These are phyloP conservation scores for Mucor lusitanicus DNA, from an alignment of 371 early-diverging fungal species.

Conservation along the genomic window DNA sequence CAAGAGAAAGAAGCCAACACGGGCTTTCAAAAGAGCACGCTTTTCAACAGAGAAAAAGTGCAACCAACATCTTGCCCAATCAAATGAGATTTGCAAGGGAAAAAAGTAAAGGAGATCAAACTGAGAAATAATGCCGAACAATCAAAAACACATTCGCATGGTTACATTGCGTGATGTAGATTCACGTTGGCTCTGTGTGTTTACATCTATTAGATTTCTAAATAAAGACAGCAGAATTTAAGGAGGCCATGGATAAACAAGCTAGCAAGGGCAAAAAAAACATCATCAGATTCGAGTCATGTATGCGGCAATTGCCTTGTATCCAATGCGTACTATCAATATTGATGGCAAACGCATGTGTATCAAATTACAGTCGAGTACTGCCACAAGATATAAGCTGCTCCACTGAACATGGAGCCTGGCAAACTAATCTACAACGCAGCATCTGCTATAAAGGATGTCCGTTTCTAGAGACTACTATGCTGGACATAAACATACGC, in stretches of 20 bases:
- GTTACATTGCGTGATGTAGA: background rate
- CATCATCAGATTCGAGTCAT: too few relatives aligned
- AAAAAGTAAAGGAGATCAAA: conserved; percentile 1
- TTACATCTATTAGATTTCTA: background rate
- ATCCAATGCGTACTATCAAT: too few relatives aligned
- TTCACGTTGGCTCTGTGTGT: background rate
- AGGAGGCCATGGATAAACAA: background rate
- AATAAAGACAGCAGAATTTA: background rate
- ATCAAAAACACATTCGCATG: background rate
- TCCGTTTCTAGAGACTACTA: too few relatives aligned
- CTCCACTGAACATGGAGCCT: too few relatives aligned
- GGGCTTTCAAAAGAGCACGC: background rate
- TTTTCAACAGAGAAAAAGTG: background rate
- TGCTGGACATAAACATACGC: too few relatives aligned
- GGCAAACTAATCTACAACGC: too few relatives aligned
- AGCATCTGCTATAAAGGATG: too few relatives aligned
- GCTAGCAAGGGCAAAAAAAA: background rate
- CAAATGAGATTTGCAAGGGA: background rate
- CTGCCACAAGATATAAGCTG: too few relatives aligned
- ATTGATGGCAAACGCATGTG: too few relatives aligned
- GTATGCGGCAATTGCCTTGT: too few relatives aligned
- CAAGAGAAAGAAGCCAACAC: background rate
- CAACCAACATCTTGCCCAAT: background rate
- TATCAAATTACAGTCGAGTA: too few relatives aligned
- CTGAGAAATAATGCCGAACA: background rate